Conservation (phyloP, 164 flowering plant genomes). For the Echeveria elegans region DNA sequence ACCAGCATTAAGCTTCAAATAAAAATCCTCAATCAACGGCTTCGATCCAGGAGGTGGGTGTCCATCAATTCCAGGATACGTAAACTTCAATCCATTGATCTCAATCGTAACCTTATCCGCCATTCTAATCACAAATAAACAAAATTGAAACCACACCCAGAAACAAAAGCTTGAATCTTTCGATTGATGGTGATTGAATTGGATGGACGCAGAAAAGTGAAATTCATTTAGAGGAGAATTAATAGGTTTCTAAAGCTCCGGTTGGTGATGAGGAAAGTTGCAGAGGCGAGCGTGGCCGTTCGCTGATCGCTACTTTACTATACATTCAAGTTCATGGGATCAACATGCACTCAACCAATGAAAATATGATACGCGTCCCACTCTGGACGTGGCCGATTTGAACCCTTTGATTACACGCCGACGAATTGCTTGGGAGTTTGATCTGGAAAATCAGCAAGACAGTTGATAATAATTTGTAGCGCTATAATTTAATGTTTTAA, state of each 20-base stretch:
- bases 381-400: neutral
- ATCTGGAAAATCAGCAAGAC: no score
- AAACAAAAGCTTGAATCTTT: neutral
- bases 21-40: conserved; percentile 64
- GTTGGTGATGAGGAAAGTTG: conserved; percentile 3
- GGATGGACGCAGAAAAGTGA: neutral
- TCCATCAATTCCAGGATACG: conserved; percentile 94
- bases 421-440: neutral
- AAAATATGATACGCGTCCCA: neutral
- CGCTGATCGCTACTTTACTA: conserved; percentile 2
- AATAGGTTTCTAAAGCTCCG: neutral
- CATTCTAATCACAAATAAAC: neutral
- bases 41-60: conserved; percentile 84
- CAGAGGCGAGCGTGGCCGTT: conserved; percentile 4
- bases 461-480: no score
- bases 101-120: conserved; percentile 29
- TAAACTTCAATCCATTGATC: conserved; percentile 66
- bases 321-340: neutral
- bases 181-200: neutral
- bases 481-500: no score
- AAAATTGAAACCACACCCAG: neutral
- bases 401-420: neutral
- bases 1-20: conserved; percentile 54
- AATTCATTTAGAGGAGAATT: neutral
- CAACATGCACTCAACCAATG: neutral